phyloP scores from a whole-genome alignment of 768 basidiomycete genomes.

The Tricholoma furcatifolium region DNA sequence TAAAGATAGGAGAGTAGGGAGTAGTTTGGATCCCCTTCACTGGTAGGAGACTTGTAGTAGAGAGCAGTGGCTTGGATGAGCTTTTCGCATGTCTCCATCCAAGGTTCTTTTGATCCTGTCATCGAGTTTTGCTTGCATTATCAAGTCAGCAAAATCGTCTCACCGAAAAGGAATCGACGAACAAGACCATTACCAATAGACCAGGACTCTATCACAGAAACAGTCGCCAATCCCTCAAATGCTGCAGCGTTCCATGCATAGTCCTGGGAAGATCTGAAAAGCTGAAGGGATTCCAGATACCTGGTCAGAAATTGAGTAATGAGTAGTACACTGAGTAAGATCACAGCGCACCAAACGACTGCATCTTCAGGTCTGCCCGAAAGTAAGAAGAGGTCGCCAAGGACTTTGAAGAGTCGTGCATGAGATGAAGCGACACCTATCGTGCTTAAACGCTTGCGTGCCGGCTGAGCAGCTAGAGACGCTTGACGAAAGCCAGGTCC shows the following conservation, averaged over 20 bases:
- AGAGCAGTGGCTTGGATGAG: conserved; percentile 61
- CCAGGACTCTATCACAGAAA: conserved; percentile 84
- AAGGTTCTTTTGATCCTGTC: conserved; percentile 60
- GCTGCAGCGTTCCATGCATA: conserved; percentile 87
- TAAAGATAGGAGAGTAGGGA: conserved; percentile 70
- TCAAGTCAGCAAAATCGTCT: conserved; percentile 7
- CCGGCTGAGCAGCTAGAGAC: conserved; percentile 42
- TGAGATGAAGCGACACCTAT: conserved; percentile 74
- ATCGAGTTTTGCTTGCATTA: conserved; percentile 55
- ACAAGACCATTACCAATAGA: conserved; percentile 70
- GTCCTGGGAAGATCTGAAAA: conserved; percentile 77
- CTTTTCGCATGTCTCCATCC: conserved; percentile 75
- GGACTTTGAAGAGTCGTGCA: conserved; percentile 83
- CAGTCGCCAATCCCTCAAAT: conserved; percentile 81
- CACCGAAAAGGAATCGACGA: conserved; percentile 29
- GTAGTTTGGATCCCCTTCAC: conserved; percentile 57
- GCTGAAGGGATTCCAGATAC: conserved; percentile 81
- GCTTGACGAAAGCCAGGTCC: conserved; percentile 51
- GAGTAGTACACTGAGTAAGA: background rate
- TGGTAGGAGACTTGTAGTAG: conserved; percentile 59
- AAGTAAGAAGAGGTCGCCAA: conserved; percentile 86
- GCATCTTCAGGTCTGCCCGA: conserved; percentile 87
- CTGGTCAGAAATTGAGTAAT: conserved; percentile 34
- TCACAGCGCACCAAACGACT: conserved; percentile 59
- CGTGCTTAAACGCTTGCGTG: conserved; percentile 62